These are phyloP conservation scores for Fusarium nematophilum DNA, from an alignment of 2,329 filamentous ascomycete genomes.

Conservation along the genomic window DNA sequence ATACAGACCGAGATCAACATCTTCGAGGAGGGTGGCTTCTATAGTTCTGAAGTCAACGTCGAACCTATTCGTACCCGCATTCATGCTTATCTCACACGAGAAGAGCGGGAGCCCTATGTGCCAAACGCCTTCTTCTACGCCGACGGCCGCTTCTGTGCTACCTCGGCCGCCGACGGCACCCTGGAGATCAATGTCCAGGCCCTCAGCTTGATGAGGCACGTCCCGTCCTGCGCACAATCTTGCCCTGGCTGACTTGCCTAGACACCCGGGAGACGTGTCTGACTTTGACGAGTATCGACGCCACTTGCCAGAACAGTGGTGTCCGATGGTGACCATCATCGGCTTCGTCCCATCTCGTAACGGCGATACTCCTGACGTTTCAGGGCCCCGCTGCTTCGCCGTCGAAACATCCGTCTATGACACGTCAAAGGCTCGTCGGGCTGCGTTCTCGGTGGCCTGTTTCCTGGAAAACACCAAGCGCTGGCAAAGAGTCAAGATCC, in stretches of 20 bases:
- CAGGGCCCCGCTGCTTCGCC: constrained; percentile 6
- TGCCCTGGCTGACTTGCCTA: background rate
- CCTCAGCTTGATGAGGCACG: constrained; percentile 6
- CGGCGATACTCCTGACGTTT: too few species aligned
- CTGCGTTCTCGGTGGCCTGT: constrained; percentile 3
- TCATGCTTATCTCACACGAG: background rate
- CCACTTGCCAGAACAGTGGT: too few species aligned
- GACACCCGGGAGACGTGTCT: too few species aligned
- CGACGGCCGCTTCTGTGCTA: constrained; percentile 1
- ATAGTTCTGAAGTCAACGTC: background rate
- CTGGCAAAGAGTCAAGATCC: too few species aligned
- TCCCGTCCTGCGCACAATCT: background rate
- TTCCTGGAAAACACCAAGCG: constrained; percentile 2
- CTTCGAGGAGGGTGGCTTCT: constrained; percentile 1
- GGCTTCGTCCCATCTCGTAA: too few species aligned
- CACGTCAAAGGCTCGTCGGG: background rate
- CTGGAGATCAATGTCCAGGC: constrained; percentile 1
- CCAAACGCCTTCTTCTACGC: constrained; percentile 1
- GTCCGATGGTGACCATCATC: constrained; percentile 7
- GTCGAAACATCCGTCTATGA: constrained; percentile 1
- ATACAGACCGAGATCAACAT: constrained; percentile 3
- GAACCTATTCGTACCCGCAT: constrained; percentile 1
- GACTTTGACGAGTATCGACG: too few species aligned
- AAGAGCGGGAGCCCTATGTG: constrained; percentile 1
- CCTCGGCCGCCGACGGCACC: background rate